Evolutionary conservation across 768 basidiomycete genomes (phyloP).

Genomic region (Naganishia kalamii): DNA sequence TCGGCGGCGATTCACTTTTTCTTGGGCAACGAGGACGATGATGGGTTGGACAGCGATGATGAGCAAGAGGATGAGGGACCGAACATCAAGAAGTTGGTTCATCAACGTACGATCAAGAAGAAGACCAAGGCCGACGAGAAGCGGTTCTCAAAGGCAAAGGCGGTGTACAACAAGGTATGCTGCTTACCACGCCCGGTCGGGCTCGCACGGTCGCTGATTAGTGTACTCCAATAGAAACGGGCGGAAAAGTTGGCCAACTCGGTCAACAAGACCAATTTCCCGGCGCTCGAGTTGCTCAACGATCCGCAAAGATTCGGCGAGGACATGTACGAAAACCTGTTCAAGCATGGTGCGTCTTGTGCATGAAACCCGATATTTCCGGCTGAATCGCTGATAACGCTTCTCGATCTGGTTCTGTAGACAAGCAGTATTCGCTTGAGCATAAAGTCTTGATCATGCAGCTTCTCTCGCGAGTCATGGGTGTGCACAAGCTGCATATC

Average conservation of each 20-base stretch:
- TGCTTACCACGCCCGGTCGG: no score
- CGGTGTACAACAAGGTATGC: constrained; percentile 61
- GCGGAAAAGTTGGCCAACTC: constrained; percentile 41
- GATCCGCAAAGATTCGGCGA: constrained; percentile 95
- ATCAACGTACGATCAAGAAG: constrained; percentile 87
- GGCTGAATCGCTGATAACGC: background rate
- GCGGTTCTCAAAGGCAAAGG: constrained; percentile 61
- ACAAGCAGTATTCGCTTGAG: constrained; percentile 91
- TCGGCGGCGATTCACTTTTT: constrained; percentile 93
- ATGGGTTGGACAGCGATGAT: constrained; percentile 62
- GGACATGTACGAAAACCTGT: constrained; percentile 78
- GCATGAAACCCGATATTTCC: background rate
- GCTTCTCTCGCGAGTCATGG: constrained; percentile 87
- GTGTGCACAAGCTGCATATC: constrained; percentile 82
- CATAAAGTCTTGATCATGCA: constrained; percentile 98
- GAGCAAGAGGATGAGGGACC: constrained; percentile 58
- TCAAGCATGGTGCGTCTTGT: constrained; percentile 53
- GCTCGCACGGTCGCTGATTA: background rate
- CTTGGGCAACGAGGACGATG: constrained; percentile 67
- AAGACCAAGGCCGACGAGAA: constrained; percentile 78
- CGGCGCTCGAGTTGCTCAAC: constrained; percentile 82
- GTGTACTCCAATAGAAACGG: constrained; percentile 34
- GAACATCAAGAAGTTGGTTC: constrained; percentile 68
- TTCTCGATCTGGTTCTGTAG: constrained; percentile 44
- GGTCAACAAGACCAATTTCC: constrained; percentile 61